phyloP scores from a whole-genome alignment of 768 basidiomycete species.

The Tulasnella calospora region DNA sequence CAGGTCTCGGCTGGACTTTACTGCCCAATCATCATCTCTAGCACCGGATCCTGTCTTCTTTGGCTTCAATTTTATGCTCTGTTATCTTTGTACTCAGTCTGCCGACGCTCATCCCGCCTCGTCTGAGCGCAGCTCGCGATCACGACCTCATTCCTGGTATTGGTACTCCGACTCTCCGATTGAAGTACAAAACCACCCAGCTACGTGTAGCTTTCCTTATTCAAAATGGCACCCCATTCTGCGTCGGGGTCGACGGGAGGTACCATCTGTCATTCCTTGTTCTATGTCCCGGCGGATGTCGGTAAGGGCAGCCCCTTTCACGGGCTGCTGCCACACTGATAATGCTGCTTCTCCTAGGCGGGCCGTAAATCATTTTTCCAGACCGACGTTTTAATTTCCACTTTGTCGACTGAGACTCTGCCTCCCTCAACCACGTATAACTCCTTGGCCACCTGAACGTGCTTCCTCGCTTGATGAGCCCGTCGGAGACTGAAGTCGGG shows the following conservation, averaged over 20 bases:
- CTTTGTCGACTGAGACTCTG: not conserved
- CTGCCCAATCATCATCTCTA: not conserved
- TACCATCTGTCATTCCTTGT: not conserved
- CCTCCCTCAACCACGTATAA: not conserved
- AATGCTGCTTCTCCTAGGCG: constrained; percentile 2
- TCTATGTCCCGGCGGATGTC: not conserved
- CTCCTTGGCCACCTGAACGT: not conserved
- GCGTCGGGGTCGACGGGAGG: not conserved
- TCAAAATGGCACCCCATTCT: not conserved
- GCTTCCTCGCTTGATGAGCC: constrained; percentile 1
- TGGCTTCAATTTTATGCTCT: not conserved
- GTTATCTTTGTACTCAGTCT: not conserved
- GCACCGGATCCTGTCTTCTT: not conserved
- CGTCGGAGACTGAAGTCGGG: constrained; percentile 6
- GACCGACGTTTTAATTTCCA: constrained; percentile 2
- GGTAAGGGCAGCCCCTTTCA: not conserved
- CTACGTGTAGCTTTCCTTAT: not conserved
- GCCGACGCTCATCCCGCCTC: not conserved
- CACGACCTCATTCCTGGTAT: not conserved
- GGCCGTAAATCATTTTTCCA: not conserved
- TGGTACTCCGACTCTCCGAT: not conserved
- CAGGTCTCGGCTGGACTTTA: not conserved
- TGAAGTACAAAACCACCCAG: not conserved
- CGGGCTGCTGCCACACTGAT: constrained; percentile 4
- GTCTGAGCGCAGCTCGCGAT: not conserved